Evolutionary conservation across 1,139 yeast species (phyloP).

Genomic region (Diutina mesorugosa): DNA sequence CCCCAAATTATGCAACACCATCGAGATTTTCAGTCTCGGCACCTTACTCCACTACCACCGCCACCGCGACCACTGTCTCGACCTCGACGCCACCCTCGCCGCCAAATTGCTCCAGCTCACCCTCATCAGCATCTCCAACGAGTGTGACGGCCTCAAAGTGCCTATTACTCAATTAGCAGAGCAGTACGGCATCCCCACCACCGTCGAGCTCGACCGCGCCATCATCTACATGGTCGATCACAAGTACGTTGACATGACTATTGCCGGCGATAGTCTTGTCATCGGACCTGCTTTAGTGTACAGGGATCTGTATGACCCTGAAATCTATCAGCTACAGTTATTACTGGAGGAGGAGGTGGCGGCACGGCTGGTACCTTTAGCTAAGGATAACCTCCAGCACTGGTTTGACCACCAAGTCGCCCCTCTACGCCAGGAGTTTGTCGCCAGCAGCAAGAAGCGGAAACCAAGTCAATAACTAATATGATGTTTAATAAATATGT

Average conservation of each 20-base stretch:
- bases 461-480: background rate
- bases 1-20: background rate
- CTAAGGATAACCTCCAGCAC: background rate
- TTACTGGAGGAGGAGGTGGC: background rate
- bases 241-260: background rate
- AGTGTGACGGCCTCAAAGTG: background rate
- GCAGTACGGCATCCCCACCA: background rate
- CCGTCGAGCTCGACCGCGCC: background rate
- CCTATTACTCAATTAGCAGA: background rate
- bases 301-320: background rate
- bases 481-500: background rate
- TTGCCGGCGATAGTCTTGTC: background rate
- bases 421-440: background rate
- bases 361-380: background rate
- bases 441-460: background rate
- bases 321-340: background rate
- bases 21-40: background rate
- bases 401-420: background rate
- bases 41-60: background rate
- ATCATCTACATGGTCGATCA: background rate
- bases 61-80: background rate
- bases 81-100: background rate
- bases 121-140: background rate
- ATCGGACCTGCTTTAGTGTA: background rate
- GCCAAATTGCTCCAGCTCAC: background rate